Evolutionary conservation across 306 rosid genomes (phyloP).

Genomic region (Elaeagnus macrophylla): DNA sequence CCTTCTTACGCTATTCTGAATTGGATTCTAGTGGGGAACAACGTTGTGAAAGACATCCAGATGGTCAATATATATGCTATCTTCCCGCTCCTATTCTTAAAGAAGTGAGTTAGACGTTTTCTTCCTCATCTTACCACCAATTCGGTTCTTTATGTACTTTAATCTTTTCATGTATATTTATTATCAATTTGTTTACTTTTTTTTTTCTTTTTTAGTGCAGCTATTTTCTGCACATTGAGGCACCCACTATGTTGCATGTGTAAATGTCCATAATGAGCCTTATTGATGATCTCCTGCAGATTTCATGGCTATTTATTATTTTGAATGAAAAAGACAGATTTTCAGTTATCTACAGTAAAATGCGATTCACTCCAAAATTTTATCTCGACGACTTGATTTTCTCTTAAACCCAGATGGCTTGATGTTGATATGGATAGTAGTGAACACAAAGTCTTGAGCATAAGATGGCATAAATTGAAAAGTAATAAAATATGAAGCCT

Average conservation of each 20-base stretch:
- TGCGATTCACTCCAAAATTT: too few species aligned
- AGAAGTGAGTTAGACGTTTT: constrained; percentile 44
- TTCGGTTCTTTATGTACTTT: constrained; percentile 2
- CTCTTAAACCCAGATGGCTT: not conserved
- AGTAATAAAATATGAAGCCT: not conserved
- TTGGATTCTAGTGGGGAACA: constrained; percentile 42
- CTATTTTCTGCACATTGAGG: too few species aligned
- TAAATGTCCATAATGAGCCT: too few species aligned
- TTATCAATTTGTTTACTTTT: too few species aligned
- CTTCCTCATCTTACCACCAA: not conserved
- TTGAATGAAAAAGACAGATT: too few species aligned
- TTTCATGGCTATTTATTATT: too few species aligned
- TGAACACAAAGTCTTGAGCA: not conserved
- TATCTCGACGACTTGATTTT: too few species aligned
- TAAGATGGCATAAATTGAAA: not conserved
- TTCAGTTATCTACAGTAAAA: too few species aligned
- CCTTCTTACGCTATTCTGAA: constrained; percentile 61
- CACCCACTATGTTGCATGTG: too few species aligned
- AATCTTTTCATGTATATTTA: too few species aligned
- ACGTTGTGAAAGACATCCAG: constrained; percentile 77
- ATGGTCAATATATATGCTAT: constrained; percentile 87
- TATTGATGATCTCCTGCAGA: too few species aligned
- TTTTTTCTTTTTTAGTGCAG: too few species aligned
- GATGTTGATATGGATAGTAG: not conserved
- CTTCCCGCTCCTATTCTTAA: constrained; percentile 93